Conservation (phyloP, 257 asterid species). For the Thymus mandschuricus region DNA sequence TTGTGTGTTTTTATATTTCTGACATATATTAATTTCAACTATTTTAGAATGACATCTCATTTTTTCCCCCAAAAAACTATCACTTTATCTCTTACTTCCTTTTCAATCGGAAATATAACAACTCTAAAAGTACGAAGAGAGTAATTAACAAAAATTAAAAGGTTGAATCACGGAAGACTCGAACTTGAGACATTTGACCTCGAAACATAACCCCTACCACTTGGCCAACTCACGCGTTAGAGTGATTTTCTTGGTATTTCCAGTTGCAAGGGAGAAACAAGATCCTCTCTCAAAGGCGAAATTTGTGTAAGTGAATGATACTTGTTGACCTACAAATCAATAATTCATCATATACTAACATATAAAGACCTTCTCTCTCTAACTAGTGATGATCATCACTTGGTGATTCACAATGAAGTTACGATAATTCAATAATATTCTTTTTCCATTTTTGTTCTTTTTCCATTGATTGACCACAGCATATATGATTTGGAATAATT, state of each 20-base stretch:
- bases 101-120: no score
- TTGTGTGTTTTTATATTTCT: no score
- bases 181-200: no score
- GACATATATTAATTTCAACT: no score
- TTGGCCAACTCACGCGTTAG: no score
- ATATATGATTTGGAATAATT: neutral
- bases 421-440: neutral
- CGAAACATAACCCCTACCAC: no score
- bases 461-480: neutral
- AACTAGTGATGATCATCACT: neutral
- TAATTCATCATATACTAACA: neutral
- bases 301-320: conserved; percentile 28
- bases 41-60: no score
- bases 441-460: neutral
- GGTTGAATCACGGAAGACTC: no score
- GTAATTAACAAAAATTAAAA: no score
- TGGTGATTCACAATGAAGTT: neutral
- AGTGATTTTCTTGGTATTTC: neutral
- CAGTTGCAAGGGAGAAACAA: conserved; percentile 24
- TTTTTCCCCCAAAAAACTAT: no score
- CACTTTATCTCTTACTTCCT: no score
- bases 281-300: conserved; percentile 37
- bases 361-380: neutral
- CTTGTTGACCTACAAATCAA: conserved; percentile 6
- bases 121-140: no score